Percentiles rank a stretch among this genome's conserved stretches.
These are phyloP conservation scores for Spinellus fusiger DNA, from an alignment of 192 early-diverging fungal species.

Conservation along the genomic window DNA sequence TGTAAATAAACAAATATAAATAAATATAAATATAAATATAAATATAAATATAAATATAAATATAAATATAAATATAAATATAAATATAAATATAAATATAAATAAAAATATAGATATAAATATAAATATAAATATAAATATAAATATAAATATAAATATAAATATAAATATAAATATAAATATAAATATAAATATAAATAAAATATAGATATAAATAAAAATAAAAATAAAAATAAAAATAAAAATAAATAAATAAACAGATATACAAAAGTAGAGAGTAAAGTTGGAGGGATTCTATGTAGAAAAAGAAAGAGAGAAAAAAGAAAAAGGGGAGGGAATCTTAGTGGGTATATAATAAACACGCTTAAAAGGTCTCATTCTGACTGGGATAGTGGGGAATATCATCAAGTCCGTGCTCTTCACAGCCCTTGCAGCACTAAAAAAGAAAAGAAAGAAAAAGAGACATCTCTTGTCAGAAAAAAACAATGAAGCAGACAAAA, in stretches of 20 bases:
- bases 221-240: neutral
- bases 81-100: too few relatives aligned
- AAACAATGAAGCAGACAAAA: neutral
- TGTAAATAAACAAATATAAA: too few relatives aligned
- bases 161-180: neutral
- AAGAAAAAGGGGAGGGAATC: neutral
- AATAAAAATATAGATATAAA: too few relatives aligned
- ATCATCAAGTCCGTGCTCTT: constrained; percentile 60
- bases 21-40: too few relatives aligned
- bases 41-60: too few relatives aligned
- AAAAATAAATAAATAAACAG: neutral
- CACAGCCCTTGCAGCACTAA: constrained; percentile 76
- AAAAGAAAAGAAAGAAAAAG: constrained; percentile 18
- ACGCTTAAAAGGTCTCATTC: constrained; percentile 57
- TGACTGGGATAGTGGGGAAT: constrained; percentile 68
- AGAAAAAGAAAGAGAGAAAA: neutral
- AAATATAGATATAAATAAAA: neutral
- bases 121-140: too few relatives aligned
- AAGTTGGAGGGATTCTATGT: neutral
- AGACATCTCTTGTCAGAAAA: constrained; percentile 4
- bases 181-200: neutral
- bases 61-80: too few relatives aligned
- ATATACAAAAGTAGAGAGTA: constrained; percentile 1
- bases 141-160: neutral
- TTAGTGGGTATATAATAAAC: too few relatives aligned